A percentile compares a stretch with the other conserved stretches of the same genome.
These are phyloP conservation scores for Macrophomina tecta DNA, from an alignment of 2,329 filamentous ascomycete species.

Conservation along the genomic window DNA sequence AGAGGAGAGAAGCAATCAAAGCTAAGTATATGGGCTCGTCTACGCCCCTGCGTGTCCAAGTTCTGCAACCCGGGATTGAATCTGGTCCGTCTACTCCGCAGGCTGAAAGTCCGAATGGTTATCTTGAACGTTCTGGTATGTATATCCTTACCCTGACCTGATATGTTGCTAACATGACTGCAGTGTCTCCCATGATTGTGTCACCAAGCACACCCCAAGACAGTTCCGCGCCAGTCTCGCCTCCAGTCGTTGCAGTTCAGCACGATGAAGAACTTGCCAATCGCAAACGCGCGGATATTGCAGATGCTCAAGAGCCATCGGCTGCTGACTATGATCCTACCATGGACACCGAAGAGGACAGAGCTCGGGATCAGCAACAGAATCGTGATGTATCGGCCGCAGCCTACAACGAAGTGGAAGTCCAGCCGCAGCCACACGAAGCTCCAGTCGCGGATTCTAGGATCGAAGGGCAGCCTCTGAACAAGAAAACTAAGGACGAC, in stretches of 20 bases:
- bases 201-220: slow-evolving; percentile 47
- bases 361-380: slow-evolving; percentile 67
- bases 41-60: slow-evolving; percentile 76
- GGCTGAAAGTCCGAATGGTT: slow-evolving; percentile 47
- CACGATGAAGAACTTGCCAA: slow-evolving; percentile 50
- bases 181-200: slow-evolving; percentile 38
- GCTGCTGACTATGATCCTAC: slow-evolving; percentile 93
- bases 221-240: slow-evolving; percentile 46
- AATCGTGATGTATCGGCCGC: slow-evolving; percentile 2
- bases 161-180: neutral
- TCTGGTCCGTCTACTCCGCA: slow-evolving; percentile 62
- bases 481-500: slow-evolving; percentile 56
- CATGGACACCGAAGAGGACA: slow-evolving; percentile 85
- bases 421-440: slow-evolving; percentile 61
- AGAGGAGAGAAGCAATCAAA: slow-evolving; percentile 81
- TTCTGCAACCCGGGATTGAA: slow-evolving; percentile 69
- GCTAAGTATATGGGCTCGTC: slow-evolving; percentile 77
- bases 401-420: slow-evolving; percentile 32
- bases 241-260: slow-evolving; percentile 47
- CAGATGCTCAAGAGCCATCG: slow-evolving; percentile 75
- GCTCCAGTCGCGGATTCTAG: slow-evolving; percentile 53
- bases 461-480: slow-evolving; percentile 40
- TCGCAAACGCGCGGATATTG: slow-evolving; percentile 35
- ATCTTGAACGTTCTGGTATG: slow-evolving; percentile 45
- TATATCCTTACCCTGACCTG: slow-evolving; percentile 35